These are phyloP conservation scores for Funneliformis caledonium DNA, from an alignment of 371 early-diverging fungal species.

Conservation along the genomic window DNA sequence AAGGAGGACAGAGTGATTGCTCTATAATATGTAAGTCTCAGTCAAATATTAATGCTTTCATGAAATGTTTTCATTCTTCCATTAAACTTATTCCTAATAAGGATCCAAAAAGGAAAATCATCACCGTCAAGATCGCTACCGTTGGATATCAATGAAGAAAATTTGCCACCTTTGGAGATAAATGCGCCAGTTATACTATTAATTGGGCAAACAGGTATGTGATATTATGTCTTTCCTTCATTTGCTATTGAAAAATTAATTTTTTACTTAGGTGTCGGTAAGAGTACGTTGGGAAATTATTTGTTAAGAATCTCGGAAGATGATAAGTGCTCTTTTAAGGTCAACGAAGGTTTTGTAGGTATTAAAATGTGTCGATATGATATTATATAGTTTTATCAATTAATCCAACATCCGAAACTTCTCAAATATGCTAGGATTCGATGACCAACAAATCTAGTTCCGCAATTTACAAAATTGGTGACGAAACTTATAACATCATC, in stretches of 20 bases:
- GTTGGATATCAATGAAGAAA: too few relatives aligned
- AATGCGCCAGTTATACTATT: conserved; percentile 3
- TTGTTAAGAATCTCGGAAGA: background rate
- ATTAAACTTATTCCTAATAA: too few relatives aligned
- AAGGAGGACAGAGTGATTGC: too few relatives aligned
- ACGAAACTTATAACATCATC: background rate
- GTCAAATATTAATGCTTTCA: too few relatives aligned
- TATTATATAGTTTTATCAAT: too few relatives aligned
- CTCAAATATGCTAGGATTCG: conserved; percentile 8
- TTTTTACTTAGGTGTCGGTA: conserved; percentile 27
- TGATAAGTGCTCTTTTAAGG: background rate
- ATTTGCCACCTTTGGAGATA: too few relatives aligned
- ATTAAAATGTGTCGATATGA: background rate
- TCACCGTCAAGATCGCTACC: too few relatives aligned
- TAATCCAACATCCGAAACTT: background rate
- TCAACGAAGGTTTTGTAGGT: background rate
- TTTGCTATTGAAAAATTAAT: background rate
- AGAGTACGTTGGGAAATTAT: conserved; percentile 30
- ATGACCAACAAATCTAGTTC: background rate
- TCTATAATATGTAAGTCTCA: too few relatives aligned
- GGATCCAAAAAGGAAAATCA: too few relatives aligned
- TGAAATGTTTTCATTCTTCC: too few relatives aligned
- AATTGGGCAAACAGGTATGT: conserved; percentile 18
- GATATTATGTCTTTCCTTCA: background rate
- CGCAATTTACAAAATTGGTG: background rate